A percentile compares a stretch with the other conserved stretches of the same genome.
Evolutionary conservation across 768 basidiomycete genomes (phyloP).

Genomic region (Hygrocybe punicea): DNA sequence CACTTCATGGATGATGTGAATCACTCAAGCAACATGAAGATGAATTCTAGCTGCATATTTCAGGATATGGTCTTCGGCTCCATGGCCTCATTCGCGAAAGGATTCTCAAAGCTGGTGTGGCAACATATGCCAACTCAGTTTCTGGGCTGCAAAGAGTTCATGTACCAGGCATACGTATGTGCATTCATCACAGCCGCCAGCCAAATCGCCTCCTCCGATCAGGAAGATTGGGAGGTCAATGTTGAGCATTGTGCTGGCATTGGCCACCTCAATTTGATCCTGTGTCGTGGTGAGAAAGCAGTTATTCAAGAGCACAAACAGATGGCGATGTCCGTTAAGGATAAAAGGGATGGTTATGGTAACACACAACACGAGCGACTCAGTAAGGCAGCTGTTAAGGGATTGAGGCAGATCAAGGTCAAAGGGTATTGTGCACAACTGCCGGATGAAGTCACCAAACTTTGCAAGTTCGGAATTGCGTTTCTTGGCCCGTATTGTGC

Average conservation of each 20-base stretch:
- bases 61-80: not conserved
- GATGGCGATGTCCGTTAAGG: not conserved
- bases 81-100: not conserved
- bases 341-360: not conserved
- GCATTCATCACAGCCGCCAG: not conserved
- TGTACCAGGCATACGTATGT: not conserved
- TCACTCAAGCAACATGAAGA: not conserved
- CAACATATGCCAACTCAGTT: not conserved
- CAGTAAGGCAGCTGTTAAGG: not conserved
- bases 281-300: not conserved
- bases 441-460: not conserved
- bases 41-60: not conserved
- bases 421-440: not conserved
- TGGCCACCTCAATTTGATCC: not conserved
- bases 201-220: not conserved
- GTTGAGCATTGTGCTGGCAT: not conserved
- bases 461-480: not conserved
- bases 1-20: not conserved
- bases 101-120: not conserved
- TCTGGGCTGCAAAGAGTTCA: not conserved
- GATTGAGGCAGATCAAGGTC: not conserved
- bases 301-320: slow-evolving; percentile 2
- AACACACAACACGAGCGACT: not conserved
- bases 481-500: slow-evolving; percentile 4
- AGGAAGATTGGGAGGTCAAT: not conserved